Percentiles rank a stretch among this genome's conserved stretches.
Evolutionary conservation across 1,284 basidiomycete species (phyloP).

Genomic region (Austroboletus olivaceoglutinosus): DNA sequence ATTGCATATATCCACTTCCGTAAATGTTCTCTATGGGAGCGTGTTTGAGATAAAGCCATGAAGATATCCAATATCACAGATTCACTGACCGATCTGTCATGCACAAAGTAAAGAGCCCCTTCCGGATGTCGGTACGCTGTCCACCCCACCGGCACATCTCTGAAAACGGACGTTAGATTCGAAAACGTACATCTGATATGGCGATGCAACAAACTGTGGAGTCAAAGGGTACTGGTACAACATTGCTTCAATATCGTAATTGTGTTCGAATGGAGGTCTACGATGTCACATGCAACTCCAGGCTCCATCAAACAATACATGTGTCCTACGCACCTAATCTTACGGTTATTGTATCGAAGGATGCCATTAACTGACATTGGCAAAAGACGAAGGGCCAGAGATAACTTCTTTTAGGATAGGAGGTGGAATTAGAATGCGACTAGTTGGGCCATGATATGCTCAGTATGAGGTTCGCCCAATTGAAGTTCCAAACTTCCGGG

Average conservation of each 20-base stretch:
- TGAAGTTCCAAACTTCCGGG: slow-evolving; percentile 15
- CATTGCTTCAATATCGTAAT: slow-evolving; percentile 19
- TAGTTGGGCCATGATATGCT: slow-evolving; percentile 15
- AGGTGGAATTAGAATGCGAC: slow-evolving; percentile 9
- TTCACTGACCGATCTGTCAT: slow-evolving; percentile 25
- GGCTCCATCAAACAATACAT: background rate
- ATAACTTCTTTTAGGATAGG: background rate
- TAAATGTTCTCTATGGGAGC: slow-evolving; percentile 29
- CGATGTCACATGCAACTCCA: slow-evolving; percentile 1
- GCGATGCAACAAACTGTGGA: slow-evolving; percentile 14
- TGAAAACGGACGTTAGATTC: slow-evolving; percentile 1
- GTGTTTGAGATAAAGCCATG: background rate
- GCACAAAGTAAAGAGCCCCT: slow-evolving; percentile 30
- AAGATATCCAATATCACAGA: background rate
- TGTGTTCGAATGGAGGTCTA: slow-evolving; percentile 3
- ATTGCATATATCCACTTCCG: slow-evolving; percentile 28
- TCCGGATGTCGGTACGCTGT: slow-evolving; percentile 26
- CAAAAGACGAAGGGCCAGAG: background rate
- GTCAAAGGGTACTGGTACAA: slow-evolving; percentile 15
- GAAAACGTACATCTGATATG: background rate
- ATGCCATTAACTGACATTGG: slow-evolving; percentile 16
- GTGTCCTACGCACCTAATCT: slow-evolving; percentile 14
- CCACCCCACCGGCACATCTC: slow-evolving; percentile 25
- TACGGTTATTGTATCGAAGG: slow-evolving; percentile 16
- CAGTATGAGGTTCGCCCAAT: slow-evolving; percentile 26